Evolutionary conservation across 1,284 basidiomycete genomes (phyloP).

Genomic region (Trametes versicolor): DNA sequence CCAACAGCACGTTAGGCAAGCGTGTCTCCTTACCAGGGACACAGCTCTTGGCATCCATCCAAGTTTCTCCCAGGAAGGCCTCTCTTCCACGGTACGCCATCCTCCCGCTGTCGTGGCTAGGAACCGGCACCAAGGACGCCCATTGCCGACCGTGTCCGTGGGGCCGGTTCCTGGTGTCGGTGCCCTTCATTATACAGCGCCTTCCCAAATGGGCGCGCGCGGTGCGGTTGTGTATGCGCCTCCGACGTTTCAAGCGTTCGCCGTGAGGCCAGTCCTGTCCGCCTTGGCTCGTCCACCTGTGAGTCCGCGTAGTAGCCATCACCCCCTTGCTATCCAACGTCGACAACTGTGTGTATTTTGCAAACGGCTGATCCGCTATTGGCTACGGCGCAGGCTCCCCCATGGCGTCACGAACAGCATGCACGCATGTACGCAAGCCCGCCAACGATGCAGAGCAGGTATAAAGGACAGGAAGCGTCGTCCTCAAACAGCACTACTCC

Average conservation of each 20-base stretch:
- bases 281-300: constrained; percentile 11
- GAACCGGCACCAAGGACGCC: constrained; percentile 12
- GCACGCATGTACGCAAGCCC: neutral
- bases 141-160: constrained; percentile 17
- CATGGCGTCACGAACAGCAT: neutral
- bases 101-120: constrained; percentile 9
- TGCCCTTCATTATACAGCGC: neutral
- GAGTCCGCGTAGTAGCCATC: constrained; percentile 9
- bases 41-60: constrained; percentile 10
- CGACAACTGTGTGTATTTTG: neutral
- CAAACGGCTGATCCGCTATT: constrained; percentile 14
- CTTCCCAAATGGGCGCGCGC: neutral
- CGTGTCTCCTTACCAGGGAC: constrained; percentile 1
- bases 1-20: constrained; percentile 1
- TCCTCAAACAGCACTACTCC: constrained; percentile 17
- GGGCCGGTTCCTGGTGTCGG: constrained; percentile 23
- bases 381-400: neutral
- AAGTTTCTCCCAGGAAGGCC: constrained; percentile 8
- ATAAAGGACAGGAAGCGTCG: constrained; percentile 17
- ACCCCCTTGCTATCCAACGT: constrained; percentile 1
- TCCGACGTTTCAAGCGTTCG: neutral
- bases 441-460: neutral
- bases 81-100: constrained; percentile 10
- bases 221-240: neutral
- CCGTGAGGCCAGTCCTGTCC: neutral